phyloP scores from a whole-genome alignment of 2,329 filamentous ascomycete species.

The Venturia effusa region DNA sequence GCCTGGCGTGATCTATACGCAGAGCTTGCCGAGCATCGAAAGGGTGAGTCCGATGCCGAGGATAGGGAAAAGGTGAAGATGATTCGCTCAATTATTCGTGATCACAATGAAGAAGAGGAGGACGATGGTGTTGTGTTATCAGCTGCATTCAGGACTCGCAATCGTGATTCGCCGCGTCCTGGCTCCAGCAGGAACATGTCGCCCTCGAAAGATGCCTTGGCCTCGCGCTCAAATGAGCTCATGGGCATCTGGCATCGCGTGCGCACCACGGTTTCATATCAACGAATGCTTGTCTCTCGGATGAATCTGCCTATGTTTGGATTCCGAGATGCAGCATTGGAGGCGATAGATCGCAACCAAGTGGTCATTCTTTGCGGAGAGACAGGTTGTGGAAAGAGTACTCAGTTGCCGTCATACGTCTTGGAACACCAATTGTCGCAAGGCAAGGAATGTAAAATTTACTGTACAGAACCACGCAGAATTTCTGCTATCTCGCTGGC shows the following conservation, averaged over 20 bases:
- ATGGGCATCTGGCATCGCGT: conserved; percentile 43
- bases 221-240: conserved; percentile 29
- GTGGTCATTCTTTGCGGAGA: conserved; percentile 93
- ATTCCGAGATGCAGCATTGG: conserved; percentile 68
- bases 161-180: conserved; percentile 11
- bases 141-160: conserved; percentile 54
- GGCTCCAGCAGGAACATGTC: conserved; percentile 21
- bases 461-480: conserved; percentile 86
- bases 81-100: conserved; percentile 59
- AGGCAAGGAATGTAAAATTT: conserved; percentile 79
- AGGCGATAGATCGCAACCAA: conserved; percentile 66
- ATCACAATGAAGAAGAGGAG: conserved; percentile 47
- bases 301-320: conserved; percentile 82
- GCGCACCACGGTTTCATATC: conserved; percentile 45
- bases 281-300: conserved; percentile 67
- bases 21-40: conserved; percentile 63
- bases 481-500: conserved; percentile 95
- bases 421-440: conserved; percentile 77
- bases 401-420: conserved; percentile 89
- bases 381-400: conserved; percentile 95
- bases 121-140: conserved; percentile 54
- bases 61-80: conserved; percentile 60
- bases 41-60: conserved; percentile 54
- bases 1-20: conserved; percentile 79
- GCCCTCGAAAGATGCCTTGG: conserved; percentile 15